phyloP scores from a whole-genome alignment of 2,329 filamentous ascomycete genomes.

The Ophiostoma ips region DNA sequence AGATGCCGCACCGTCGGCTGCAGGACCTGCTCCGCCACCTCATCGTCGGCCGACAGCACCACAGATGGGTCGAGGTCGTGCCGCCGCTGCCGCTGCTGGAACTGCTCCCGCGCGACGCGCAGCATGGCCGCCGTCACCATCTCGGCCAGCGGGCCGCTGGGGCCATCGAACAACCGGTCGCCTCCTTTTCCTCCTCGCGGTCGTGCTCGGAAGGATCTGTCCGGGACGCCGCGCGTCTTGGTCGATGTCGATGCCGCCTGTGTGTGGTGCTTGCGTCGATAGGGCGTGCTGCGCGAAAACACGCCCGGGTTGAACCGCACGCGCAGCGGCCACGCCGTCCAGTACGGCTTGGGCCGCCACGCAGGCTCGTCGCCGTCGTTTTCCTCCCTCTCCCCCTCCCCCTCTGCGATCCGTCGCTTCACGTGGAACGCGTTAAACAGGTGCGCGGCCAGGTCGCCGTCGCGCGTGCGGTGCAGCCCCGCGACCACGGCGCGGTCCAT shows the following conservation, averaged over 20 bases:
- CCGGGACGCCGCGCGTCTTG: too few relatives aligned
- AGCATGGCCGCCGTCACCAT: constrained; percentile 53
- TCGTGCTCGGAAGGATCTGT: too few relatives aligned
- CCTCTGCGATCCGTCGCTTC: constrained; percentile 35
- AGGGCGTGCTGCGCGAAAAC: neutral
- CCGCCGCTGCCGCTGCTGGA: constrained; percentile 19
- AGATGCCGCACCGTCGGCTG: constrained; percentile 57
- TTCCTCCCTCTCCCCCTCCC: too few relatives aligned
- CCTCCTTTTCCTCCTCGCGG: too few relatives aligned
- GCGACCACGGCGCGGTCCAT: constrained; percentile 48
- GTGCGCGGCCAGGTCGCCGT: constrained; percentile 58
- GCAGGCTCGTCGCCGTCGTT: constrained; percentile 17
- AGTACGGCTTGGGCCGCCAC: constrained; percentile 44
- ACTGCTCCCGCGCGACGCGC: constrained; percentile 52
- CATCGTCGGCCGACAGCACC: constrained; percentile 57
- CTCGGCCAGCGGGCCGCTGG: constrained; percentile 41
- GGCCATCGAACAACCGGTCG: constrained; percentile 19
- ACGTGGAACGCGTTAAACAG: constrained; percentile 66
- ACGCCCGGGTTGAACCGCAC: neutral
- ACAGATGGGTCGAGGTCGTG: too few relatives aligned
- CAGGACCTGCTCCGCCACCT: constrained; percentile 48
- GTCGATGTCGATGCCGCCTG: neutral
- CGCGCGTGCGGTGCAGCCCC: constrained; percentile 48
- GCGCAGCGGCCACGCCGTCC: constrained; percentile 76
- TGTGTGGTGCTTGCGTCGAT: neutral